phyloP scores from a whole-genome alignment of 768 basidiomycete genomes.

The Boletus patriciae region DNA sequence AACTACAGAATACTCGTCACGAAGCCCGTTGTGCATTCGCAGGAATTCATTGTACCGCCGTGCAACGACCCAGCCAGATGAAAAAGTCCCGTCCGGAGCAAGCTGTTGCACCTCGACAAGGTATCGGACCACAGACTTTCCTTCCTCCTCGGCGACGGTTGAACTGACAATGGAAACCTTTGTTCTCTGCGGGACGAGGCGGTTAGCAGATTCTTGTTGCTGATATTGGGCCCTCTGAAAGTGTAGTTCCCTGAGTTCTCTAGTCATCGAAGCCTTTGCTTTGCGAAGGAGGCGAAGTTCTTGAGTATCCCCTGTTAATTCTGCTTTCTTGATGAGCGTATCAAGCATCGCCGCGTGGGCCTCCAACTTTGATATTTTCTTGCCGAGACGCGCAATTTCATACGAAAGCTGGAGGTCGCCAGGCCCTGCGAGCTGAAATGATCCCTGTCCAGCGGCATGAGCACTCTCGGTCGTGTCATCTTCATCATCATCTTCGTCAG shows the following conservation, averaged over 20 bases:
- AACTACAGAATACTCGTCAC: conserved; percentile 69
- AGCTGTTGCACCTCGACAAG: conserved; percentile 90
- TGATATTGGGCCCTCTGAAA: conserved; percentile 95
- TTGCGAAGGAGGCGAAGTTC: conserved; percentile 81
- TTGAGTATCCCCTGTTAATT: conserved; percentile 85
- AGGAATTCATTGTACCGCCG: conserved; percentile 95
- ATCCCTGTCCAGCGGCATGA: conserved; percentile 42
- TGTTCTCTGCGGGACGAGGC: conserved; percentile 81
- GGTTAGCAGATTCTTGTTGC: conserved; percentile 90
- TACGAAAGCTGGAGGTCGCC: conserved; percentile 87
- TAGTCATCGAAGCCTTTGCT: conserved; percentile 76
- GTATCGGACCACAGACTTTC: conserved; percentile 90
- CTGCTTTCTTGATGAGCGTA: conserved; percentile 90
- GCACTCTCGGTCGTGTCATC: conserved; percentile 29
- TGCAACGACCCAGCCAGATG: conserved; percentile 91
- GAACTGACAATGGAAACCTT: conserved; percentile 83
- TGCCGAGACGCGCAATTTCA: conserved; percentile 77
- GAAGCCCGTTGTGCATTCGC: conserved; percentile 81
- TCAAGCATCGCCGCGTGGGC: conserved; percentile 83
- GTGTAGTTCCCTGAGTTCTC: conserved; percentile 78
- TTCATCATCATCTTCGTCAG: conserved; percentile 50
- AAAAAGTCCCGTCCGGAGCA: conserved; percentile 71
- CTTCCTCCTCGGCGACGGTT: conserved; percentile 77
- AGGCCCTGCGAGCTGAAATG: conserved; percentile 78
- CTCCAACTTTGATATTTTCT: conserved; percentile 74